phyloP scores from a whole-genome alignment of 768 basidiomycete species.

The Hemileccinum rubropunctum region DNA sequence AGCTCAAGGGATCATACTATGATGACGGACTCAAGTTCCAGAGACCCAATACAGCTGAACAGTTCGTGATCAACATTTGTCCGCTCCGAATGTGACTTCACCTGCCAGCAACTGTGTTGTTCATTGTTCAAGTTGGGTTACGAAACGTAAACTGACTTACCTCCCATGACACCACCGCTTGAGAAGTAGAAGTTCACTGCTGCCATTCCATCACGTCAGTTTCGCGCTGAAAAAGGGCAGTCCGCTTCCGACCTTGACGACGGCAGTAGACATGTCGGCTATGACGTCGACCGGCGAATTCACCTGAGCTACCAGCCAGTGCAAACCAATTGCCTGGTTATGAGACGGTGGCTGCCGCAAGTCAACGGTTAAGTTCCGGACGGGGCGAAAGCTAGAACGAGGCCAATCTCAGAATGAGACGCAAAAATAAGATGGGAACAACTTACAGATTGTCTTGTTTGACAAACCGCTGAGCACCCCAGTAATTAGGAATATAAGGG shows the following conservation, averaged over 20 bases:
- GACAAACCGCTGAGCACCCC: constrained; percentile 50
- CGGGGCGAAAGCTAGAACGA: constrained; percentile 52
- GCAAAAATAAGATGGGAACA: neutral
- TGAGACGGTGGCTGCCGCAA: constrained; percentile 43
- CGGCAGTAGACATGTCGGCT: constrained; percentile 59
- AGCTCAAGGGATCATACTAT: no score
- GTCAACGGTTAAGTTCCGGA: constrained; percentile 72
- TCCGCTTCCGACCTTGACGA: constrained; percentile 53
- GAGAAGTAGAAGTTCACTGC: neutral
- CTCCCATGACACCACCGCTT: constrained; percentile 47
- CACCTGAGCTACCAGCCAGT: constrained; percentile 79
- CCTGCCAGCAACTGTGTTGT: constrained; percentile 42
- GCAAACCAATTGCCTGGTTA: constrained; percentile 57
- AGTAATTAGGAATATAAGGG: constrained; percentile 60
- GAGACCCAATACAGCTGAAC: constrained; percentile 23
- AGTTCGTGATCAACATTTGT: neutral
- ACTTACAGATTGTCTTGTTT: constrained; percentile 67
- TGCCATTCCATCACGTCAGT: neutral
- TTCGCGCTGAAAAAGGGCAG: neutral
- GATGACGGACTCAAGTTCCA: constrained; percentile 31
- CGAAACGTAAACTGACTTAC: constrained; percentile 53
- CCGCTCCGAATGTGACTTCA: neutral
- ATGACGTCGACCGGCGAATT: constrained; percentile 69
- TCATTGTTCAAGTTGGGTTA: constrained; percentile 56
- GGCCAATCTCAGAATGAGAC: neutral